phyloP scores from a whole-genome alignment of 345 rosid genomes.

The Boechera retrofracta region DNA sequence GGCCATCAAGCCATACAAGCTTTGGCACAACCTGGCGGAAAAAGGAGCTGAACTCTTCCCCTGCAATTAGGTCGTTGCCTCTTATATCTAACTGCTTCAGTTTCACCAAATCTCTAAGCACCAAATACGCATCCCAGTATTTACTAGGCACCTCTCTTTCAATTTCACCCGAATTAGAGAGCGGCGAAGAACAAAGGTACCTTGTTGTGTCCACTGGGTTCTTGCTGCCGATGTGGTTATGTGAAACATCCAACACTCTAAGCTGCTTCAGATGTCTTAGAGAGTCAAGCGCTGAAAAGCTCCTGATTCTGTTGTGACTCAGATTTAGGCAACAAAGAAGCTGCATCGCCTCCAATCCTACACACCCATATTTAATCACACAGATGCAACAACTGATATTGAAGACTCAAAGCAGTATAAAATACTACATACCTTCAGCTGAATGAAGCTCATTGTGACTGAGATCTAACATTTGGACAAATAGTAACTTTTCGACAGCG shows the following conservation, averaged over 20 bases:
- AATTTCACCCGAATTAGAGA: not conserved
- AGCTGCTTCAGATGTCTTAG: slow-evolving; percentile 6
- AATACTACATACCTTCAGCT: not conserved
- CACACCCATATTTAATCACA: not conserved
- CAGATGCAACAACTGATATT: not conserved
- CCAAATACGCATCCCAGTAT: not conserved
- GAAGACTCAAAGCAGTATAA: not conserved
- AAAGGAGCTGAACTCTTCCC: not conserved
- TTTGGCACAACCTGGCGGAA: not conserved
- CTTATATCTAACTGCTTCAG: not conserved
- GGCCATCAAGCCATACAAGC: not conserved
- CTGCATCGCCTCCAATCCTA: slow-evolving; percentile 1
- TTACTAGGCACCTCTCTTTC: not conserved
- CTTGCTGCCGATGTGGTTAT: not conserved
- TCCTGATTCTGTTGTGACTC: slow-evolving; percentile 1
- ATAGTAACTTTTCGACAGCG: not conserved
- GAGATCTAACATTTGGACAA: slow-evolving; percentile 4
- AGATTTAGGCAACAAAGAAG: not conserved
- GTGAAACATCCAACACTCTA: not conserved
- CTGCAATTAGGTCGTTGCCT: not conserved
- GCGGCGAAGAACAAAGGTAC: not conserved
- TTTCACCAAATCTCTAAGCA: not conserved
- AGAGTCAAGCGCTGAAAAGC: not conserved
- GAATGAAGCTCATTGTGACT: slow-evolving; percentile 1
- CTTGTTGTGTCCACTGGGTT: not conserved